Evolutionary conservation across 2,329 filamentous ascomycete species (phyloP).

Genomic region (Magnaporthales sp.): DNA sequence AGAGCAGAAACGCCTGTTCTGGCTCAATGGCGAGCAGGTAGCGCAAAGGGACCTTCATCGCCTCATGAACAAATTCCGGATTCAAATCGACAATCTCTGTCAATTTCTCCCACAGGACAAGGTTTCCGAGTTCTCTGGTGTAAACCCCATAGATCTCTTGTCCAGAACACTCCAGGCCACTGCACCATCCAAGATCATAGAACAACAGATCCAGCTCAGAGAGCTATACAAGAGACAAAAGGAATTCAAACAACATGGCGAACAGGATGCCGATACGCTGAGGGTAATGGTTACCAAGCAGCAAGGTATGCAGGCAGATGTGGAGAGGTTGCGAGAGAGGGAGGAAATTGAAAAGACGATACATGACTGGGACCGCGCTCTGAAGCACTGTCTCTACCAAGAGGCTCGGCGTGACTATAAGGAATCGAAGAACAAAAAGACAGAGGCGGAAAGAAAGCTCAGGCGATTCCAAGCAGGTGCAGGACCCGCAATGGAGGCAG

Average conservation of each 20-base stretch:
- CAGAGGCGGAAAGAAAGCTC: slow-evolving; percentile 47
- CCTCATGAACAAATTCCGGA: slow-evolving; percentile 64
- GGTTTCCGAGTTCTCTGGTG: slow-evolving; percentile 84
- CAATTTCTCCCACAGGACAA: slow-evolving; percentile 96
- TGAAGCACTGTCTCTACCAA: slow-evolving; percentile 58
- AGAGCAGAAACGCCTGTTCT: slow-evolving; percentile 74
- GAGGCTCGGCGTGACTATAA: slow-evolving; percentile 38
- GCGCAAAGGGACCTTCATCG: slow-evolving; percentile 56
- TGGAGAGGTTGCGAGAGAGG: slow-evolving; percentile 73
- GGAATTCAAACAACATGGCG: slow-evolving; percentile 46
- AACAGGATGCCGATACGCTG: slow-evolving; percentile 53
- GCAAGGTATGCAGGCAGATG: slow-evolving; percentile 65
- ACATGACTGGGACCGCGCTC: slow-evolving; percentile 53
- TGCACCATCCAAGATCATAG: slow-evolving; percentile 70
- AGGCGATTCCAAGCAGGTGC: slow-evolving; percentile 46
- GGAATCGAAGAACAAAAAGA: slow-evolving; percentile 46
- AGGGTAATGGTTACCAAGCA: slow-evolving; percentile 65
- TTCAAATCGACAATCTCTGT: slow-evolving; percentile 96
- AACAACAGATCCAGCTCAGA: slow-evolving; percentile 70
- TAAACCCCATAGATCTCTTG: slow-evolving; percentile 74
- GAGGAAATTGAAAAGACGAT: slow-evolving; percentile 58
- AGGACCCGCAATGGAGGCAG: slow-evolving; percentile 60
- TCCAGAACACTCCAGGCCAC: slow-evolving; percentile 83
- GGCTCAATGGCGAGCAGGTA: slow-evolving; percentile 58
- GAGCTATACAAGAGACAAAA: slow-evolving; percentile 62